Percentiles rank a stretch among this genome's conserved stretches.
Evolutionary conservation across 2,329 filamentous ascomycete species (phyloP).

Genomic region (Calcarisporium arbuscula): DNA sequence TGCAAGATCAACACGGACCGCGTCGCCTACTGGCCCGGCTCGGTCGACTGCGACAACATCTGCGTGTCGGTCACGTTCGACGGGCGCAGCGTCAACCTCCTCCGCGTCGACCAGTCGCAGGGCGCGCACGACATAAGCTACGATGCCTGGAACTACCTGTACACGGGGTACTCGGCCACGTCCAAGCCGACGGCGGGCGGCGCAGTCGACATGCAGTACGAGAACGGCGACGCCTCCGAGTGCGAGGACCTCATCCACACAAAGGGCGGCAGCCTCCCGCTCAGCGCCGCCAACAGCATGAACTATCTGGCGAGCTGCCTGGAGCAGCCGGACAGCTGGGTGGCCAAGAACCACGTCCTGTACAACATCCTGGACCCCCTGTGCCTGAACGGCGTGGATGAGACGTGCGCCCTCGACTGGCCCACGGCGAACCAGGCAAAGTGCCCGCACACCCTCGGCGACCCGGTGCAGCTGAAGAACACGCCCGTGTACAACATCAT

Average conservation of each 20-base stretch:
- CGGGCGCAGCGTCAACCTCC: slow-evolving; percentile 48
- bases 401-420: slow-evolving; percentile 39
- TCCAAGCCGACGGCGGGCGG: slow-evolving; percentile 41
- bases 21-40: slow-evolving; percentile 54
- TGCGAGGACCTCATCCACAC: slow-evolving; percentile 45
- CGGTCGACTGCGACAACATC: slow-evolving; percentile 48
- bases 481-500: slow-evolving; percentile 40
- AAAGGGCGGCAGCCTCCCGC: slow-evolving; percentile 28
- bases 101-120: slow-evolving; percentile 50
- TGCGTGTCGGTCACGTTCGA: slow-evolving; percentile 46
- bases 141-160: slow-evolving; percentile 58
- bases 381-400: slow-evolving; percentile 40
- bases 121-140: slow-evolving; percentile 54
- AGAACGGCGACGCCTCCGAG: slow-evolving; percentile 35
- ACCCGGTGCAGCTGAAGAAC: slow-evolving; percentile 24
- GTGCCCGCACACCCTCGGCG: slow-evolving; percentile 36
- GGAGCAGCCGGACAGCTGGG: slow-evolving; percentile 34
- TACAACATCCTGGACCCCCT: slow-evolving; percentile 46
- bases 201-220: slow-evolving; percentile 39
- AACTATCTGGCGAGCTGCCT: slow-evolving; percentile 44
- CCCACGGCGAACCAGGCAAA: slow-evolving; percentile 36
- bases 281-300: slow-evolving; percentile 46
- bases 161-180: slow-evolving; percentile 39
- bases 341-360: slow-evolving; percentile 39
- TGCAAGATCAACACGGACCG: slow-evolving; percentile 56